Base-by-base conservation (phyloP, 2,329 filamentous ascomycete genomes). In the Pseudogymnoascus destructans region DNA sequence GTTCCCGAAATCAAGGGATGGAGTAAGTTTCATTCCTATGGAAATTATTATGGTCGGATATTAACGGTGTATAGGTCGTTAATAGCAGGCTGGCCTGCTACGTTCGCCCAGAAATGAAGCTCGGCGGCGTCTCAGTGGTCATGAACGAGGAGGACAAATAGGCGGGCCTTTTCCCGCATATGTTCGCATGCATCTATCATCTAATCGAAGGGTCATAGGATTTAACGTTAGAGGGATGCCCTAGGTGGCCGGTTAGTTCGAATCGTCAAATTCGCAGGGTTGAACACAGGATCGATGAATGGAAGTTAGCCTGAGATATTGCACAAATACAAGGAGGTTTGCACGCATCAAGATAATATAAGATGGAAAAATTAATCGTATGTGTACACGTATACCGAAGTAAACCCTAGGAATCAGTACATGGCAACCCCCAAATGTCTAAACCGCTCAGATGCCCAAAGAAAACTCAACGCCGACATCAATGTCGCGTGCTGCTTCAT, bases 381-480 rank as follows among this genome's bases (percentile, higher is more conserved):
- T 52, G 46, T 27, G 46, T 52, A 52, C 46, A 52, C 46, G 25
- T 52, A 52, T 19, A 52, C 46, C 46, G 46, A 52, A 52, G 46
- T 52, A 52, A 52, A 52, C 46, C 9, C 46, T 52, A 52, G 46
- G 46, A 52, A 52, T 52, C 46, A 52, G 46, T 52, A 52, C 46
- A 52, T 52, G 46, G 46, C 46, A 52, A 52, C 54, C 54, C 35
- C 54, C 54, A 13, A 56, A 56, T 56, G 56, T 49, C 56, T 57
- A 58, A 60, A 60, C 56, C 63, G 63, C 63, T 70, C 59, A 97
- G 78, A 96, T 96, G 77, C 90, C 92, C 70, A 95, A 81, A 67
- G 84, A 87, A 76, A 95, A 95, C 77, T 95, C 89, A 68, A 97
- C 92, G 68, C 91, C 92, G 65, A 97, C 92, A 70, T 97, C 93